Evolutionary conservation across 163 green algal genomes (phyloP).

Genomic region (Scenedesmus sp.): DNA sequence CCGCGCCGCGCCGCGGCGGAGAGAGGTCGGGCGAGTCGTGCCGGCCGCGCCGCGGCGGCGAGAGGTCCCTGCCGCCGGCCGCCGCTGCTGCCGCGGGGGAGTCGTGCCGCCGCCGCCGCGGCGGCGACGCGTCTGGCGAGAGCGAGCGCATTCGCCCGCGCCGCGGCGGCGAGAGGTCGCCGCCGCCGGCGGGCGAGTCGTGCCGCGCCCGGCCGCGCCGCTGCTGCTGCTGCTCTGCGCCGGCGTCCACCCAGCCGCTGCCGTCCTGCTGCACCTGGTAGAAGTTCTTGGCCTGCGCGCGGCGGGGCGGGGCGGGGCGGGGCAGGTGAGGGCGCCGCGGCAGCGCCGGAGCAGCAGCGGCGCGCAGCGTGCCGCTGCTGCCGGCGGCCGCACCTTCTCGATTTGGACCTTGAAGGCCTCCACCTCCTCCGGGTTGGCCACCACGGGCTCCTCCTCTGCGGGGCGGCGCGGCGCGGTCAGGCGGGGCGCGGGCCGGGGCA

Average conservation of each 20-base stretch:
- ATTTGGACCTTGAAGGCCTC: constrained; percentile 53
- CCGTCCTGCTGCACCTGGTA: constrained; percentile 38
- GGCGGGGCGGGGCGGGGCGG: neutral
- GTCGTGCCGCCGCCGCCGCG: constrained; percentile 9
- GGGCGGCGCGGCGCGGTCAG: neutral
- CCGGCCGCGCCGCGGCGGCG: constrained; percentile 35
- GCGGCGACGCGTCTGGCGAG: constrained; percentile 42
- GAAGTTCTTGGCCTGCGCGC: constrained; percentile 50
- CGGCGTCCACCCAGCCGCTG: constrained; percentile 45
- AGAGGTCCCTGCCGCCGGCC: constrained; percentile 48
- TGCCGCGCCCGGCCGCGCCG: constrained; percentile 16
- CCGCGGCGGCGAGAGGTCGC: constrained; percentile 46
- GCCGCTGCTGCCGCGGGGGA: constrained; percentile 5
- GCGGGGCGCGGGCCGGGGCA: neutral
- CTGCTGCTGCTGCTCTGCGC: neutral
- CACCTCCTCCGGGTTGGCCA: constrained; percentile 74
- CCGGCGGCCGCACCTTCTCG: constrained; percentile 52
- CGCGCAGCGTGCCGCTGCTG: constrained; percentile 1
- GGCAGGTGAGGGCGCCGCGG: neutral
- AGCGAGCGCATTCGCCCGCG: constrained; percentile 33
- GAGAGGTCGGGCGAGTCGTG: constrained; percentile 41
- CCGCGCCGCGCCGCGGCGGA: constrained; percentile 21
- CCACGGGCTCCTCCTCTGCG: constrained; percentile 59
- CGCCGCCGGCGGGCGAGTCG: constrained; percentile 3
- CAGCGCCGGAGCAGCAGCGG: neutral